These are phyloP conservation scores for Phylloporus sp. DNA, from an alignment of 768 basidiomycete genomes.

Conservation along the genomic window DNA sequence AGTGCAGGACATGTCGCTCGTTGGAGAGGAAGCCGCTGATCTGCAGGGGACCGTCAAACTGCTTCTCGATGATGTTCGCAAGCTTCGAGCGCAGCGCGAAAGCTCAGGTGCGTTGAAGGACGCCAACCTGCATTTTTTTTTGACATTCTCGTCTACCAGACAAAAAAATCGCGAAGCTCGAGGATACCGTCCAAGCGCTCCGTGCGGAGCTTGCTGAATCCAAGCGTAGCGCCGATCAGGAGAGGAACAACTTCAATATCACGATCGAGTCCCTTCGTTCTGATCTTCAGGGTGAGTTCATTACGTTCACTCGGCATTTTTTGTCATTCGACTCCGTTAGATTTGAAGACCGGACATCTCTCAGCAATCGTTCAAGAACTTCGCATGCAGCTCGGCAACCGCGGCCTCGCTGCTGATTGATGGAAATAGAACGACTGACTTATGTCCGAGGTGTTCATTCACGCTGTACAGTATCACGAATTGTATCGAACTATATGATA, in stretches of 20 bases:
- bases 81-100: constrained; percentile 3
- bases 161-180: constrained; percentile 1
- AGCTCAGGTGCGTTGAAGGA: constrained; percentile 1
- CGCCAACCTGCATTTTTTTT: background rate
- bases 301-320: no score
- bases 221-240: background rate
- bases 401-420: background rate
- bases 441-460: no score
- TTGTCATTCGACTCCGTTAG: background rate
- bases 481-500: no score
- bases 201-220: background rate
- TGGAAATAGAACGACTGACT: no score
- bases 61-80: background rate
- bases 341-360: no score
- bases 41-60: background rate
- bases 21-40: background rate
- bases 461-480: no score
- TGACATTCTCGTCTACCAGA: background rate
- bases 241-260: background rate
- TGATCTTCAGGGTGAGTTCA: no score
- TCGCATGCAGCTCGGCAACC: background rate
- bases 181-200: constrained; percentile 1
- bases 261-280: background rate
- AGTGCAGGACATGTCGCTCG: background rate
- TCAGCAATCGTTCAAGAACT: background rate